These are phyloP conservation scores for Lachnum nothofagi DNA, from an alignment of 2,329 filamentous ascomycete species.

Conservation along the genomic window DNA sequence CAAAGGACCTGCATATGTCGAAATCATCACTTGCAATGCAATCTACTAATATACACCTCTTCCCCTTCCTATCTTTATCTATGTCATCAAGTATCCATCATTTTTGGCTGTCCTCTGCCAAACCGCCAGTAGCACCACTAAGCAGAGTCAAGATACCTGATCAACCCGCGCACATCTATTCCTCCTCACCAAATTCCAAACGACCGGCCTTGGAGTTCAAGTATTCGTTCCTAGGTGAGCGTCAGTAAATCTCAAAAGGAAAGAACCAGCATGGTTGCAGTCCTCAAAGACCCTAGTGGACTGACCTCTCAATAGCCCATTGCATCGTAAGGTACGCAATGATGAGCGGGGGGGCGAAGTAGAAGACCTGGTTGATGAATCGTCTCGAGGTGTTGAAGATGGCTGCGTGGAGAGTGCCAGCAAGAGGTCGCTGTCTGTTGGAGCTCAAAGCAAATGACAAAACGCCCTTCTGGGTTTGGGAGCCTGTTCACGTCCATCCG, in stretches of 20 bases:
- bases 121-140: slow-evolving; percentile 25
- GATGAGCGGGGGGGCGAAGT: slow-evolving; percentile 75
- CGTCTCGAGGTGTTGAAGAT: slow-evolving; percentile 95
- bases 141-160: slow-evolving; percentile 14
- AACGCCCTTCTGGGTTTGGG: slow-evolving; percentile 58
- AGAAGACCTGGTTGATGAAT: slow-evolving; percentile 80
- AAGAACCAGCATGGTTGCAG: neutral
- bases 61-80: slow-evolving; percentile 10
- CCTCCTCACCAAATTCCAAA: slow-evolving; percentile 44
- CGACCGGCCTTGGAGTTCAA: slow-evolving; percentile 74
- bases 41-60: slow-evolving; percentile 30
- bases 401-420: slow-evolving; percentile 70
- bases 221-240: slow-evolving; percentile 62
- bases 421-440: slow-evolving; percentile 86
- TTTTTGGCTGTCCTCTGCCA: slow-evolving; percentile 12
- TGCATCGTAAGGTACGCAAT: slow-evolving; percentile 76
- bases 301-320: slow-evolving; percentile 88
- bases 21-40: slow-evolving; percentile 22
- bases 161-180: slow-evolving; percentile 24
- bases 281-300: slow-evolving; percentile 15
- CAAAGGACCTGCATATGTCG: neutral
- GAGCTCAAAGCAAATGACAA: slow-evolving; percentile 69
- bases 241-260: slow-evolving; percentile 6
- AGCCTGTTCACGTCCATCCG: slow-evolving; percentile 41
- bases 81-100: slow-evolving; percentile 15